Percentiles rank a stretch among this genome's conserved stretches.
Conservation (phyloP, 164 flowering plant genomes). For the Nelumbo lutea region DNA sequence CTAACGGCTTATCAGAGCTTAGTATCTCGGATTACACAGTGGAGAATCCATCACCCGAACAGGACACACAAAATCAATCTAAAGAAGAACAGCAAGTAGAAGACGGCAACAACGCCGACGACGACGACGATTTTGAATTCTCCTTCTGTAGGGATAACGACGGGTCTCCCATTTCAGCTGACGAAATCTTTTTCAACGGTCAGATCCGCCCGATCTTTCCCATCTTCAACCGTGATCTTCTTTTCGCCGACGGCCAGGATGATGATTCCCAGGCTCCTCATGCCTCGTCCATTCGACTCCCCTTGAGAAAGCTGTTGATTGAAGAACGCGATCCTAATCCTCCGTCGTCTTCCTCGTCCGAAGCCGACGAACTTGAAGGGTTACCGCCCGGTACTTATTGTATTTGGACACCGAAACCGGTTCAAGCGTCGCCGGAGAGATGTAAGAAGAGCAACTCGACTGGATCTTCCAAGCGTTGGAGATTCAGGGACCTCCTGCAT, state of each 20-base stretch:
- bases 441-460: slow-evolving; percentile 33
- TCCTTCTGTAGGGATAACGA: slow-evolving; percentile 24
- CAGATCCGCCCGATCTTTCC: slow-evolving; percentile 53
- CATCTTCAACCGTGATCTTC: slow-evolving; percentile 30
- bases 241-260: slow-evolving; percentile 6
- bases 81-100: background rate
- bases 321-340: slow-evolving; percentile 26
- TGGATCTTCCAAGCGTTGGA: slow-evolving; percentile 29
- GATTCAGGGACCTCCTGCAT: slow-evolving; percentile 32
- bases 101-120: background rate
- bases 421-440: slow-evolving; percentile 1
- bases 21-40: no score
- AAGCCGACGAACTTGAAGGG: slow-evolving; percentile 19
- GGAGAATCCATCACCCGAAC: background rate
- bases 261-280: slow-evolving; percentile 4
- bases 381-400: slow-evolving; percentile 21
- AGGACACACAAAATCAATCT: background rate
- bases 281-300: slow-evolving; percentile 20
- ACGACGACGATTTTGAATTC: slow-evolving; percentile 69
- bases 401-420: slow-evolving; percentile 21
- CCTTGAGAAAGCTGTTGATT: slow-evolving; percentile 32
- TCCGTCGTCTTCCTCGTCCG: slow-evolving; percentile 21
- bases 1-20: no score
- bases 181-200: slow-evolving; percentile 64
- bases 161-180: slow-evolving; percentile 44